Base-by-base conservation (phyloP, 192 early-diverging fungal genomes). In the Coemansia sp. region DNA sequence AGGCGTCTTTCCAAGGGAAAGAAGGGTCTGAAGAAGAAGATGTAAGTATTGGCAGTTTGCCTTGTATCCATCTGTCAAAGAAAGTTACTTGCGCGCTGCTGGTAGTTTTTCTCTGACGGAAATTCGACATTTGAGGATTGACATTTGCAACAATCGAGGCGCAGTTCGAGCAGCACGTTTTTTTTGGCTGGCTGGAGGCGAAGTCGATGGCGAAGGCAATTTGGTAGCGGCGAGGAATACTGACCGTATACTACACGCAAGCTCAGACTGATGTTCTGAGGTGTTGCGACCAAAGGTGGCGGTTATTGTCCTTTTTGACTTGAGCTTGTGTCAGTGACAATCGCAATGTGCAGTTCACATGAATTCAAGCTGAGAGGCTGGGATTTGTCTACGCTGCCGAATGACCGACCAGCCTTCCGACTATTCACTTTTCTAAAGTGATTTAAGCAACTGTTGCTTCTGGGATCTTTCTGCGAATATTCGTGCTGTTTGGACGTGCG, bases 1-100 rank as follows among this genome's bases (percentile, higher is more conserved):
- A 94, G 89, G 91, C 92, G 94, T 83, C 87, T 97, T 69, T 94
- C 93, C 74, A 97, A 97, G 87, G 94, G 94, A 76, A 97, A 95
- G 87, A 97, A 97, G 92, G 94, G 94, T 71, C 85, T 94, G 72
- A 97, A 97, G 92, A 97, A 97, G 93, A 97, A 94, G 90, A 88
- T 91, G 71, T 78, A 78, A 73, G 76, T 64, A 41, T 56, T 10
- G 14, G 38, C 12, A 44, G 38, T 44, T 16, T 38, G 87, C 90
- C n/a, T n/a, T n/a, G 86, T 87, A 89, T 82, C 65, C 61, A 66
- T 67, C 34, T 48, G 22, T 23, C 38, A 44, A 14, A 9, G 12
- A 44, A 9, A 44, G 38, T 16, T 44, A 44, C 38, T 3, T 3
- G 14, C 12, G 12, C 14, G 38, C 14, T 44, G 38, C 12, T 44